These are phyloP conservation scores for Cystofilobasidium bisporidii DNA, from an alignment of 768 basidiomycete genomes.

Conservation along the genomic window DNA sequence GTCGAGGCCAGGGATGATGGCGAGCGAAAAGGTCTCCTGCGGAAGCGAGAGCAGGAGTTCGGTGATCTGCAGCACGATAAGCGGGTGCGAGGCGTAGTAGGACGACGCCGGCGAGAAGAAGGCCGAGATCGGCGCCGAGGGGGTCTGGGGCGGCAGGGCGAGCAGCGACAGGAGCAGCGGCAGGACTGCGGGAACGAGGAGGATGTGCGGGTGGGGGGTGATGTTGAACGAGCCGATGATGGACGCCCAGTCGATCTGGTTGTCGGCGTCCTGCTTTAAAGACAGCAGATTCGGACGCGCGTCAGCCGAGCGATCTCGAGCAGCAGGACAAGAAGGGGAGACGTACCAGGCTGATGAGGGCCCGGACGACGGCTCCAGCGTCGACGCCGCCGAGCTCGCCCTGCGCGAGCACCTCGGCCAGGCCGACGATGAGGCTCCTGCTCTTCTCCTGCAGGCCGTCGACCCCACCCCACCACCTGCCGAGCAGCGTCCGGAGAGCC, in stretches of 20 bases:
- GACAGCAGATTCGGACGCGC: neutral
- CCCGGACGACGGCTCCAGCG: conserved; percentile 61
- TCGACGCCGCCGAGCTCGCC: conserved; percentile 64
- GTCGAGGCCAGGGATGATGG: conserved; percentile 54
- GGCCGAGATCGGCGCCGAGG: conserved; percentile 37
- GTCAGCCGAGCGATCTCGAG: neutral
- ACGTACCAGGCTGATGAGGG: conserved; percentile 64
- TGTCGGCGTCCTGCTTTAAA: conserved; percentile 22
- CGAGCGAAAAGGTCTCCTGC: conserved; percentile 84
- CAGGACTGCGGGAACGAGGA: conserved; percentile 61
- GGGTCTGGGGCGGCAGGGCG: conserved; percentile 66
- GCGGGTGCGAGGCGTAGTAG: conserved; percentile 49
- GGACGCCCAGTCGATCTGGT: conserved; percentile 61
- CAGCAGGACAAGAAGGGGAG: neutral
- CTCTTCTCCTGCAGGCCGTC: conserved; percentile 27
- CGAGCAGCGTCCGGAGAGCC: conserved; percentile 37
- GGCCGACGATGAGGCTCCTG: neutral
- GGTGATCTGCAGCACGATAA: conserved; percentile 75
- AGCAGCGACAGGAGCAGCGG: conserved; percentile 83
- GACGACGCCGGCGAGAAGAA: conserved; percentile 35
- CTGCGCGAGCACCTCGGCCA: conserved; percentile 50
- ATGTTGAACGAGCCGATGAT: conserved; percentile 80
- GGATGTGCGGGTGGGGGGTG: conserved; percentile 70
- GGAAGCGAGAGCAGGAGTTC: conserved; percentile 81
- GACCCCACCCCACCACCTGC: conserved; percentile 37